Conservation (phyloP, 2,329 filamentous ascomycete genomes). For the Calonectria ilicicola region DNA sequence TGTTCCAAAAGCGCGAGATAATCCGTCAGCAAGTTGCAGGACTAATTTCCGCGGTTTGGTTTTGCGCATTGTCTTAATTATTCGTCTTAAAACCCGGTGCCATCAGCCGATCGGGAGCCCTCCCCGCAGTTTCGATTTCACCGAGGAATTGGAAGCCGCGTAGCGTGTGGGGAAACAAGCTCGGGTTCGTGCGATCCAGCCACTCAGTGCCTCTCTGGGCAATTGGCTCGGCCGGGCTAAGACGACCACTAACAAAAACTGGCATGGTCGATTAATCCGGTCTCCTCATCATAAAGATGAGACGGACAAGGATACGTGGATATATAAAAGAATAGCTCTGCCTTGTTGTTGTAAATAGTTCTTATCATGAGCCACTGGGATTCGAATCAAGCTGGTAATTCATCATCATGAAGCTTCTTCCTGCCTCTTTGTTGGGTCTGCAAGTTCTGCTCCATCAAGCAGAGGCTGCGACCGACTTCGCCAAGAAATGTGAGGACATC, state of each 20-base stretch:
- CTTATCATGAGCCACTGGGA: neutral
- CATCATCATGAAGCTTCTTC: constrained; percentile 15
- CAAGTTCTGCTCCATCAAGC: neutral
- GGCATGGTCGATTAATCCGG: neutral
- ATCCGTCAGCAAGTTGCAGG: neutral
- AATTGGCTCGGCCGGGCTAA: neutral
- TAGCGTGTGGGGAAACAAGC: neutral
- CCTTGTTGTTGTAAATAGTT: neutral
- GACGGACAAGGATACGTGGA: neutral
- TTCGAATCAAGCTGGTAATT: neutral
- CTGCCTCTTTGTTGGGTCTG: neutral
- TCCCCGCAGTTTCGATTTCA: constrained; percentile 5
- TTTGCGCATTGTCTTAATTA: neutral
- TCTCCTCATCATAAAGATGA: neutral
- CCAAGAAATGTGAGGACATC: constrained; percentile 12
- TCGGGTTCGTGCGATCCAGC: neutral
- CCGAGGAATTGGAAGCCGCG: neutral
- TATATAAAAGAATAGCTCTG: neutral
- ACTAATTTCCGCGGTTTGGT: neutral
- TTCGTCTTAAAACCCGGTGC: neutral
- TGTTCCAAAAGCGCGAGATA: neutral
- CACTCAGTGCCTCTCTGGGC: neutral
- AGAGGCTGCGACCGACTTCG: constrained; percentile 5
- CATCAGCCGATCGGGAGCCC: neutral
- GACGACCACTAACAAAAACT: neutral